These are phyloP conservation scores for Pelargonium fulgidum DNA, from an alignment of 441 rosid species.

Conservation along the genomic window DNA sequence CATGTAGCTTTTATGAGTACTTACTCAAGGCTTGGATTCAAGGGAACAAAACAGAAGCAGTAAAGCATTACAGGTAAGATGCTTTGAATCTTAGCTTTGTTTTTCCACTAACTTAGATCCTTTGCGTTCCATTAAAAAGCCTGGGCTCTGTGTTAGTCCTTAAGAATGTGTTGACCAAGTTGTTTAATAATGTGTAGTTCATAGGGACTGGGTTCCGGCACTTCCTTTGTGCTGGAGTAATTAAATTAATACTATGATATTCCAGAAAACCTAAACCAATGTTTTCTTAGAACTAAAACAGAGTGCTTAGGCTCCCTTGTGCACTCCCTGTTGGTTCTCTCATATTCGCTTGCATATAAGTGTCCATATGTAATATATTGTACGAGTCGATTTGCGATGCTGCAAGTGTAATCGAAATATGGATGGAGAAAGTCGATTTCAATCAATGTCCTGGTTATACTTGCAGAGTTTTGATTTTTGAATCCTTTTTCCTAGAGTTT, in stretches of 20 bases:
- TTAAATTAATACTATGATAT: not conserved
- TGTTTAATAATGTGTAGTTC: conserved; percentile 1
- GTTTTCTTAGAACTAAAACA: not conserved
- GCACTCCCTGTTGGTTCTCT: not conserved
- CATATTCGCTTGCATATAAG: not conserved
- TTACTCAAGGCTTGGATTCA: not conserved
- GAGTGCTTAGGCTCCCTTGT: not conserved
- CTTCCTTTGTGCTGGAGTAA: not conserved
- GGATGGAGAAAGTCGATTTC: not conserved
- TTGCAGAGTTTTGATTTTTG: not conserved
- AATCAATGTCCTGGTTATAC: not conserved
- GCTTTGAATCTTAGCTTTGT: not conserved
- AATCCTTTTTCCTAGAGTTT: too few species aligned
- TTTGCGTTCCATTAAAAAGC: not conserved
- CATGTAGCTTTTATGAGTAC: conserved; percentile 5
- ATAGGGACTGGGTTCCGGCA: not conserved
- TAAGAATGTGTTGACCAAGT: not conserved
- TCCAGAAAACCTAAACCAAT: not conserved
- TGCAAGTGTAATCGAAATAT: not conserved
- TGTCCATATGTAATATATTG: not conserved
- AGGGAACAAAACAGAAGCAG: conserved; percentile 7
- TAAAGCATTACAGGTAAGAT: conserved; percentile 4
- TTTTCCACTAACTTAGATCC: not conserved
- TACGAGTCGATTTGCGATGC: not conserved
- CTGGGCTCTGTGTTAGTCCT: not conserved